Conservation (phyloP, 176 grass and related monocot species). For the Hyparrhenia diplandra region DNA sequence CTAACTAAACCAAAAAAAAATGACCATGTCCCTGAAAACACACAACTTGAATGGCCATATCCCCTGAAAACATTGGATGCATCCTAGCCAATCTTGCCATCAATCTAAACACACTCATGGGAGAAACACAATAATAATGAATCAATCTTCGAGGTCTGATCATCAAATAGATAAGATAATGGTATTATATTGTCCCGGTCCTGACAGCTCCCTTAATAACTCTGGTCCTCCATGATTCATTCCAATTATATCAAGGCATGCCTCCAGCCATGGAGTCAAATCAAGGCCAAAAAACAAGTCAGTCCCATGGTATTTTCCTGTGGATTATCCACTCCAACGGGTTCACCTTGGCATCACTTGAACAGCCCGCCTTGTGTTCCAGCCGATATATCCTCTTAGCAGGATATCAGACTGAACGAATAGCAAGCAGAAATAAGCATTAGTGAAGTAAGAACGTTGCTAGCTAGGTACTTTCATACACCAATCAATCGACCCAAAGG, state of each 20-base stretch:
- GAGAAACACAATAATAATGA: not conserved
- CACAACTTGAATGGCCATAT: not conserved
- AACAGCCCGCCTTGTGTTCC: slow-evolving; percentile 88
- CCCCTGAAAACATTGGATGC: not conserved
- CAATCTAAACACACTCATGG: not conserved
- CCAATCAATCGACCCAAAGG: not conserved
- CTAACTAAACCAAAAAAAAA: not conserved
- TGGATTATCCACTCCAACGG: slow-evolving; percentile 57
- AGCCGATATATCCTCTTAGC: slow-evolving; percentile 73
- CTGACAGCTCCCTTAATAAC: not conserved
- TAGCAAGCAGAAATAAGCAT: slow-evolving; percentile 2
- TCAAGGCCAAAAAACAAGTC: not conserved
- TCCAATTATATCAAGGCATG: not conserved
- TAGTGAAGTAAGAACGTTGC: not conserved
- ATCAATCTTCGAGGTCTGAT: not conserved
- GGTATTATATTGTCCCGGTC: not conserved
- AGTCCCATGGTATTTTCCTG: slow-evolving; percentile 66
- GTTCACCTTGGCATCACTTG: slow-evolving; percentile 63
- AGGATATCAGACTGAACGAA: slow-evolving; percentile 74
- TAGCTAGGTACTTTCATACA: not conserved
- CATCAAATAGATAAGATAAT: not conserved
- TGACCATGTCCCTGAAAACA: too few species aligned
- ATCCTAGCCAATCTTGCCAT: not conserved
- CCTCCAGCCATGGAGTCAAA: not conserved
- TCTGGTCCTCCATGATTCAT: not conserved